These are phyloP conservation scores for Coemansia sp. DNA, from an alignment of 192 early-diverging fungal species.

Conservation along the genomic window DNA sequence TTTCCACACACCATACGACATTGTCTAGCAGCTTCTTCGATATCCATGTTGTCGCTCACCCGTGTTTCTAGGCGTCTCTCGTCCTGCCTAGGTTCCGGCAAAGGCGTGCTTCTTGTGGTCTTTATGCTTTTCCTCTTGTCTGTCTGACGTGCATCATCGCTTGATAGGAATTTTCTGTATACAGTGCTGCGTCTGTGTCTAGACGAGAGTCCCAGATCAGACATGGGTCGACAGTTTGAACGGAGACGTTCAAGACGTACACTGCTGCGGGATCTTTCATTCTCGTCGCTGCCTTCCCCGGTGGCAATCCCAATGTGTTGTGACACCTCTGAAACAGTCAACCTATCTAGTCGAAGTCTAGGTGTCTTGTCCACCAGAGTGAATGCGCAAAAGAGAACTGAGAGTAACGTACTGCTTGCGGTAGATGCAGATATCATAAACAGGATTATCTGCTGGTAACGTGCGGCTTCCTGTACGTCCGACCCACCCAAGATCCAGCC, in stretches of 20 bases:
- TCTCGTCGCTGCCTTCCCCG: background rate
- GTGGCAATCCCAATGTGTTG: background rate
- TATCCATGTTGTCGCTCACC: slow-evolving; percentile 15
- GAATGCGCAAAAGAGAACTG: slow-evolving; percentile 33
- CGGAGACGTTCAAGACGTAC: slow-evolving; percentile 31
- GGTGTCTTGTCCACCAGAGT: slow-evolving; percentile 29
- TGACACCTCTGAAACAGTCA: slow-evolving; percentile 3
- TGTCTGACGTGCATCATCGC: background rate
- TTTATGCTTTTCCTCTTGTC: background rate
- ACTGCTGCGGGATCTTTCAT: background rate
- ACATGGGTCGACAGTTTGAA: slow-evolving; percentile 39
- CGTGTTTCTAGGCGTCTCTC: background rate
- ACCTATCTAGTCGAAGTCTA: slow-evolving; percentile 27
- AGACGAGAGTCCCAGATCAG: slow-evolving; percentile 24
- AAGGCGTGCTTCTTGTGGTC: slow-evolving; percentile 26
- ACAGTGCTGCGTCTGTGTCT: slow-evolving; percentile 1
- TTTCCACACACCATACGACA: slow-evolving; percentile 29
- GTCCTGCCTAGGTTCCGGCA: background rate
- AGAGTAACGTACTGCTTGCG: slow-evolving; percentile 59
- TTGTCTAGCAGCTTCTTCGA: slow-evolving; percentile 30
- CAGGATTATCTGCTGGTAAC: slow-evolving; percentile 80
- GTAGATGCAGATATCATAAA: slow-evolving; percentile 79
- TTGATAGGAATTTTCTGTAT: background rate
- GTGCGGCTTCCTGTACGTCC: slow-evolving; percentile 70
- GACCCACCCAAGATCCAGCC: slow-evolving; percentile 82